Base-by-base conservation (phyloP, 192 early-diverging fungal species). In the Lunasporangiospora selenospora region DNA sequence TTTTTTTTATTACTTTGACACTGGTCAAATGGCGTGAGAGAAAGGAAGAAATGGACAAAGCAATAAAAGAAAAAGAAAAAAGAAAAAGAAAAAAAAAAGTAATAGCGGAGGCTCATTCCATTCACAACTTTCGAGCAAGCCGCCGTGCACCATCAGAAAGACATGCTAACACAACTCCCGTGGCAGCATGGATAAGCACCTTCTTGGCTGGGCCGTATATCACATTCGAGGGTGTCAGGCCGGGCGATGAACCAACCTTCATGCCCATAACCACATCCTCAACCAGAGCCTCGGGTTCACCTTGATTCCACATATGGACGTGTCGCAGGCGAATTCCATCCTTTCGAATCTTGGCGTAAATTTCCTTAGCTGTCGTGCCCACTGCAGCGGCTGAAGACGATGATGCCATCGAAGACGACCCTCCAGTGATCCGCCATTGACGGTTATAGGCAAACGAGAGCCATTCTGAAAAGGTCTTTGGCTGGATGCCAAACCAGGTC, bases 121-220 rank as follows among this genome's bases (percentile, higher is more conserved):
- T n/a, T 30, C 45, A 73, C 3, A 73, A 45, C 31, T 63, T 73
- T 30, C 60, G 50, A 19, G 52, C 31, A 8, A 73, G 40, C 27
- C 69, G 53, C 33, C 53, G 29, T 1, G 53, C 69, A 6, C 60
- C 46, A 43, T 45, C 69, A 2, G 69, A 73, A 12, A 73, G 19
- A 21, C 52, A 53, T 3, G 69, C 69, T 7, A 73, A 54, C 0
- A 54, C 69, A n/a, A 57, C 49, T 0, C 69, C 69, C 1, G 69
- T 51, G 11, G 37, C 69, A 18, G 54, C 60, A 63, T 73, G 53
- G 13, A 33, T 47, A 26, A 73, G 19, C 3, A 50, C 55, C 31
- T 56, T 58, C 49, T 62, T 62, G 23, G 69, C 60, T 12, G 69
- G 69, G 15, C 69, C 69, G 51, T 62, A 73, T 7, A 73, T 48